Percentiles rank a stretch among this genome's conserved stretches.
phyloP scores from a whole-genome alignment of 139 green algal species.

The Nannochloris sp. region DNA sequence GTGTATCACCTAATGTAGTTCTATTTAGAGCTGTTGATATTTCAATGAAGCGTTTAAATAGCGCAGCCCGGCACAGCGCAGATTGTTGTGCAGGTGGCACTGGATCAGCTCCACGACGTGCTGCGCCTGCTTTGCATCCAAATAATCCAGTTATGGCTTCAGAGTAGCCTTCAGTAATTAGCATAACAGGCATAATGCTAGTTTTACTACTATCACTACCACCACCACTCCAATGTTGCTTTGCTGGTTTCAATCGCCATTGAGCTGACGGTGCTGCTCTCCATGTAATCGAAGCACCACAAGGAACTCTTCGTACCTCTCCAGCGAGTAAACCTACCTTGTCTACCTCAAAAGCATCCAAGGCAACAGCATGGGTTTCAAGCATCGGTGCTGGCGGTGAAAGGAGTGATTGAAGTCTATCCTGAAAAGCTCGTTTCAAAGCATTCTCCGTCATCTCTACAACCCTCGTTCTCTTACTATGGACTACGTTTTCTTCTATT shows the following conservation, averaged over 20 bases:
- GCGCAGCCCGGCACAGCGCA: background rate
- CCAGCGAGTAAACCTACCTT: background rate
- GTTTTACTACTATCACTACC: background rate
- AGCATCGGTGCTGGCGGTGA: too few species aligned
- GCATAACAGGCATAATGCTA: background rate
- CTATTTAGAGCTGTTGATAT: background rate
- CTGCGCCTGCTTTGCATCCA: background rate
- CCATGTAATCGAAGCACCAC: slow-evolving; percentile 6
- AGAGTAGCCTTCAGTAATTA: background rate
- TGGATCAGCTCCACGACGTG: background rate
- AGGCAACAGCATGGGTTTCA: background rate
- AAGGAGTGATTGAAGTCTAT: too few species aligned
- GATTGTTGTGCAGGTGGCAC: background rate
- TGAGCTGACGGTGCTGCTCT: background rate
- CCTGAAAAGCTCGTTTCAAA: too few species aligned
- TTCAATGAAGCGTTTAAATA: background rate
- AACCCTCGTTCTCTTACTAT: too few species aligned
- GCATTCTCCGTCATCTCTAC: too few species aligned
- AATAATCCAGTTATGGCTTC: background rate
- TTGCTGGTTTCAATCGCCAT: background rate
- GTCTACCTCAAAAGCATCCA: background rate
- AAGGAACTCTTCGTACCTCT: background rate
- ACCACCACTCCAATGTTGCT: background rate
- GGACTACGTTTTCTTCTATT: too few species aligned
- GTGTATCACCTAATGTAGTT: background rate